Percentiles rank a stretch among this genome's conserved stretches.
Conservation (phyloP, 805 yeast genomes). For the Spathaspora sp. region DNA sequence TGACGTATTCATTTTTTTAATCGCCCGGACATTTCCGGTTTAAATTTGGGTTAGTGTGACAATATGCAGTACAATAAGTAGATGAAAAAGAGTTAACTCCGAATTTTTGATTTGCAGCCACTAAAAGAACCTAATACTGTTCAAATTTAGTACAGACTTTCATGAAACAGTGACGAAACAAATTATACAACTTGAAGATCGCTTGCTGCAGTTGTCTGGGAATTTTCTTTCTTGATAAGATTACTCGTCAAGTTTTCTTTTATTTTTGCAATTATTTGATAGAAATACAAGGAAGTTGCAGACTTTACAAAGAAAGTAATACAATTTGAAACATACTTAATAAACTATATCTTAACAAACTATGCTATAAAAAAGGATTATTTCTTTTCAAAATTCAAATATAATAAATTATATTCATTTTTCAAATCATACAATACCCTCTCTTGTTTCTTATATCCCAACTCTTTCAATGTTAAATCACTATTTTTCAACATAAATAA, state of each 20-base stretch:
- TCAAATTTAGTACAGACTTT: too few species aligned
- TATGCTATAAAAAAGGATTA: not conserved
- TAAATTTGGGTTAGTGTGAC: not conserved
- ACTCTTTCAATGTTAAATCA: constrained; percentile 26
- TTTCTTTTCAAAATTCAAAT: constrained; percentile 54
- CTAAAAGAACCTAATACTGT: too few species aligned
- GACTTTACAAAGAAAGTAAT: not conserved
- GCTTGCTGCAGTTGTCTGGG: too few species aligned
- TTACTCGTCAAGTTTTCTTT: too few species aligned
- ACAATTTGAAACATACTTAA: not conserved
- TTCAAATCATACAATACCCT: constrained; percentile 70
- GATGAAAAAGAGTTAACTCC: too few species aligned
- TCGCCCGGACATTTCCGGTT: not conserved
- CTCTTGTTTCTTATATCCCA: constrained; percentile 59
- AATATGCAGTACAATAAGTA: too few species aligned
- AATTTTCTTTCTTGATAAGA: too few species aligned
- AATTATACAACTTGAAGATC: too few species aligned
- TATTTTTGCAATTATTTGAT: too few species aligned
- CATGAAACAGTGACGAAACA: too few species aligned
- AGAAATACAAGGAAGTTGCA: too few species aligned
- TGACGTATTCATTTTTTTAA: too few species aligned
- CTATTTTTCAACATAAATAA: constrained; percentile 13
- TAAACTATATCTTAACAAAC: not conserved
- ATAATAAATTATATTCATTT: constrained; percentile 65
- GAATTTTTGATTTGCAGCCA: not conserved